These are phyloP conservation scores for Marchantia paleacea DNA, from an alignment of 225 moss, liverwort and hornwort species.

Conservation along the genomic window DNA sequence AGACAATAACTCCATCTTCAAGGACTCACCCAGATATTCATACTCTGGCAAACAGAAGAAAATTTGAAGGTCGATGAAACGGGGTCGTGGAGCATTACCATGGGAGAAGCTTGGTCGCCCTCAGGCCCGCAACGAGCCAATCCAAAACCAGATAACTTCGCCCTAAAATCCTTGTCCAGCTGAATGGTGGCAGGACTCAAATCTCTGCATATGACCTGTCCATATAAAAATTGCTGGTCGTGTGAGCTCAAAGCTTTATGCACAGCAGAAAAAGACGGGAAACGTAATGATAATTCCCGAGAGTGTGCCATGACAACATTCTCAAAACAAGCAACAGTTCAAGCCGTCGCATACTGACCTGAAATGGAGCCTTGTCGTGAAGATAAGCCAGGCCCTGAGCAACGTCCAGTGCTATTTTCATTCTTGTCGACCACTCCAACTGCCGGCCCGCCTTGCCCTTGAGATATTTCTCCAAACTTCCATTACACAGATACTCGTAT, in stretches of 20 bases:
- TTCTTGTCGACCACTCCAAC: conserved; percentile 42
- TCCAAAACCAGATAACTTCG: conserved; percentile 48
- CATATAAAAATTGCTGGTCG: not conserved
- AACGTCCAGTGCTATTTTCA: conserved; percentile 44
- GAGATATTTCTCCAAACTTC: conserved; percentile 37
- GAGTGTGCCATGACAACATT: too few relatives aligned
- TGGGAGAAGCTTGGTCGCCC: conserved; percentile 40
- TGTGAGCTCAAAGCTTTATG: not conserved
- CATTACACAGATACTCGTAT: conserved; percentile 44
- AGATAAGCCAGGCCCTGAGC: conserved; percentile 47
- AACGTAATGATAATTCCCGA: too few relatives aligned
- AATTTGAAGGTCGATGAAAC: not conserved
- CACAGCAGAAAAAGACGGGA: too few relatives aligned
- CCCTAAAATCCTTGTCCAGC: conserved; percentile 39
- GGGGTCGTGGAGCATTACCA: conserved; percentile 22
- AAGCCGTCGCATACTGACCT: conserved; percentile 15
- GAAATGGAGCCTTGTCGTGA: conserved; percentile 52
- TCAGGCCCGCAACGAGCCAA: conserved; percentile 51
- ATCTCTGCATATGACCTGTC: conserved; percentile 47
- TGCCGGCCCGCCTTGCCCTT: conserved; percentile 25
- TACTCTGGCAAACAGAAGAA: not conserved
- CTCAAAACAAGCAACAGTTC: not conserved
- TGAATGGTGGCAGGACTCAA: conserved; percentile 41
- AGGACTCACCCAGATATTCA: not conserved
- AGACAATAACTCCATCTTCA: not conserved